Percentiles rank a stretch among this genome's conserved stretches.
Evolutionary conservation across 768 basidiomycete genomes (phyloP).

Genomic region (Lactarius trivialis): DNA sequence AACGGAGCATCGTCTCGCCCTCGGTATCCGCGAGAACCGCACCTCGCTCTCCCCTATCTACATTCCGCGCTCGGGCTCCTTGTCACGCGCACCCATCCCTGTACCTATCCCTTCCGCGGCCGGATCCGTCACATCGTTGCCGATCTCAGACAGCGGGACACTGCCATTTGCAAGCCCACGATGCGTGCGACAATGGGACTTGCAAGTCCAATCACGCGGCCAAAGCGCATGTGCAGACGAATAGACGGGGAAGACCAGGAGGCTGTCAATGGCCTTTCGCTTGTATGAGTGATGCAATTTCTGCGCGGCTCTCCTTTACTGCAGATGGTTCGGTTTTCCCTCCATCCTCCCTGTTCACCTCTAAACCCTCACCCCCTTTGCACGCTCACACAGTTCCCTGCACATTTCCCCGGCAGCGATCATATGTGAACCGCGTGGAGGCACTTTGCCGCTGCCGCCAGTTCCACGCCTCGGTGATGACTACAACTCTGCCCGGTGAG

Average conservation of each 20-base stretch:
- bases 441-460: too few species aligned
- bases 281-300: conserved; percentile 29
- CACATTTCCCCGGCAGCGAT: too few species aligned
- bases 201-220: conserved; percentile 69
- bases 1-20: conserved; percentile 79
- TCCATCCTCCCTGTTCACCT: too few species aligned
- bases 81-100: conserved; percentile 44
- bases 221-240: conserved; percentile 47
- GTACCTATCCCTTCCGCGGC: conserved; percentile 60
- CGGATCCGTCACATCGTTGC: conserved; percentile 67
- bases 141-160: conserved; percentile 49
- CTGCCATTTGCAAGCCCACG: conserved; percentile 55
- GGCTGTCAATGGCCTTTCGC: conserved; percentile 58
- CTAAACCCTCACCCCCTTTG: too few species aligned
- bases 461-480: too few species aligned
- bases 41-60: conserved; percentile 43
- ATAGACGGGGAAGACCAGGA: conserved; percentile 59
- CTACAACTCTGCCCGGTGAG: too few species aligned
- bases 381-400: too few species aligned
- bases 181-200: conserved; percentile 64
- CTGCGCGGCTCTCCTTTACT: too few species aligned
- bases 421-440: too few species aligned
- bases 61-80: conserved; percentile 38
- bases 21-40: conserved; percentile 62
- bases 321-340: too few species aligned